Base-by-base conservation (phyloP, 331 rosid species). In the Phaseolus coccineus region DNA sequence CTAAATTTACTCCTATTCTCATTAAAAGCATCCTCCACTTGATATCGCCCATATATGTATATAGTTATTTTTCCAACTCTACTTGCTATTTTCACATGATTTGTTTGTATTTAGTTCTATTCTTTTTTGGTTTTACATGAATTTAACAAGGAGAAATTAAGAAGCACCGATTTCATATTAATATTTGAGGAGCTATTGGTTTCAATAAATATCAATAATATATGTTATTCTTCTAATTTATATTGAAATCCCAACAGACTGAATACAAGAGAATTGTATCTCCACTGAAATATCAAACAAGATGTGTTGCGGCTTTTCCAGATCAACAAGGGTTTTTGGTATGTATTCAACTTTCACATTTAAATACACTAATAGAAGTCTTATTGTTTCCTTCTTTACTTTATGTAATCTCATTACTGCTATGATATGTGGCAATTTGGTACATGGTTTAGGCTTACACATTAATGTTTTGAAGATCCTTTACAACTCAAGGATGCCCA, bases 281-380 rank as follows among this genome's bases (percentile, higher is more conserved):
- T 1, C 98, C 97, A 61, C 77, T 94, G 80, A 94, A 90, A 87
- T 94, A 92, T 84, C 97, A 94, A 86, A 94, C 98, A 78, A 88
- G 98, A 88, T 92, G 91, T 84, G 97, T 94, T 31, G 90, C 98
- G 65, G 97, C 98, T 53, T 94, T 94, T 85, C 98, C 97, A 15
- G 97, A 94, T 82, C 95, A 91, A 84, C 97, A 94, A 83, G 98
- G 98, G 2, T 92, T 92, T 86, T 86, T 94, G 98, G 98, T 94
- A 89, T 77, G 85, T 69, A 53, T 50, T 48, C 59, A 19, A 73
- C 61, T 76, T 61, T 69, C 44, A 51, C 30, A 68, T 63, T 57
- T 55, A 46, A 16, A 68, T 67, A 31, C 42, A 39, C 25, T 46
- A 0, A 27, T 14, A 1, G 31, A 59, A 65, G 68, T 61, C 48